Base-by-base conservation (phyloP, 257 asterid genomes). In the Ajuga chamaepitys region DNA sequence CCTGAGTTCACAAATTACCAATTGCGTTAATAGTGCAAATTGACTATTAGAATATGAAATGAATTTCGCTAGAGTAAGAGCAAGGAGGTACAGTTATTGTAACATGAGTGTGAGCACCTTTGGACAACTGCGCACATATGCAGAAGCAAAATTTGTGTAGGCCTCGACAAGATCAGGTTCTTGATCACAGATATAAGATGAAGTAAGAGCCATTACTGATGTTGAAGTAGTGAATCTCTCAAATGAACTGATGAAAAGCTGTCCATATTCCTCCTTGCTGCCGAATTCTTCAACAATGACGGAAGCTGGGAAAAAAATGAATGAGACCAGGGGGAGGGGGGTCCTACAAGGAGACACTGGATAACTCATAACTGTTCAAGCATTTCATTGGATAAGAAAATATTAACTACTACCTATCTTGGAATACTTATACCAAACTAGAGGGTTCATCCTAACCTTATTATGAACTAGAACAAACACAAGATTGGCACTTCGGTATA, bases 161-260 rank as follows among this genome's bases (percentile, higher is more conserved):
- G 97, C 96, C 80, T 91, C 97, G 45, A 86, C 96, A 78, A 91
- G 74, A 81, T 88, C 97, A 17, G 96, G 97, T 78, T 91, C 97
- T 84, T 91, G 95, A 74, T 90, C 97, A 70, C 97, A 90, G 70
- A 90, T 83, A 62, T 87, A 90, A 32, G 97, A 90, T 59, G 97
- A 91, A 73, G 86, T 86, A 73, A 91, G 86, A 74, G 95, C 90
- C 81, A 72, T 75, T 62, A 91, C 87, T 66, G 96, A 86, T 65
- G 91, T 12, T 59, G 97, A 82, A 75, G 78, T 68, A 69, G 88
- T 84, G 79, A 88, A 87, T 75, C 85, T 77, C 75, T 87, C 92
- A 50, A 90, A 90, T 41, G 89, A 76, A 54, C 80, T 82, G 81
- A 91, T 77, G 71, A 79, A 88, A 52, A 86, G 79, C 70, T 82